Evolutionary conservation across 345 rosid genomes (phyloP), one percentile per base, ranked within the genome.

Genomic region (Citrus hindsii): DNA sequence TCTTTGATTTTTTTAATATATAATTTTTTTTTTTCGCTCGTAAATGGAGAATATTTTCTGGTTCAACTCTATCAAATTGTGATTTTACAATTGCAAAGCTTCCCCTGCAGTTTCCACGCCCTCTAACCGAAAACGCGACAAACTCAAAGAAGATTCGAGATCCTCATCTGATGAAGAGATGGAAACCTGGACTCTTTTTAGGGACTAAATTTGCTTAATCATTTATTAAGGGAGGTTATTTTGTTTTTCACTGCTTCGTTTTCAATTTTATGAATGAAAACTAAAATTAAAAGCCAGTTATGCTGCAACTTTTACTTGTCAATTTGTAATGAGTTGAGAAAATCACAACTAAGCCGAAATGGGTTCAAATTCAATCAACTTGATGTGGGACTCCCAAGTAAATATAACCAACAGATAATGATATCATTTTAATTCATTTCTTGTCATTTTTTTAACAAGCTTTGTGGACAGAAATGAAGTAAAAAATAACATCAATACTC

Each of bases 21-120:
- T 7, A 37, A 66, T 56, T 38, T 70, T 73, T 27, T 27, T 56
- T 78, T 35, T 61, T 48, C 38, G 38, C 73, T 66, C 63, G 69
- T 59, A 77, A 77, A 82, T 68, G 35, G 79, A 67, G 28, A 51
- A 56, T 14, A 2, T 51, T 7, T 37, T 67, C 9, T 9, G 37
- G 25, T 66, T 67, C 38, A 5, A 19, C 24, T 46, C 13, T 9
- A 63, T 63, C 38, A 33, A 56, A 55, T 2, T 40, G 40, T 6
- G 13, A 51, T 71, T 71, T 1, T 71, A 0, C 32, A 27, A 22
- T 72, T 24, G 51, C 24, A 65, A 24, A 51, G 21, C 61, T 22
- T 16, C 30, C 1, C 27, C 12, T 42, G 38, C 56, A 1, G 28
- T 5, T 0, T 22, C n/a, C 24, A 16, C 37, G 7, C 32, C 58